Evolutionary conservation across 352 stramenopile species (phyloP).

Genomic region (Phytophthora brassicae): DNA sequence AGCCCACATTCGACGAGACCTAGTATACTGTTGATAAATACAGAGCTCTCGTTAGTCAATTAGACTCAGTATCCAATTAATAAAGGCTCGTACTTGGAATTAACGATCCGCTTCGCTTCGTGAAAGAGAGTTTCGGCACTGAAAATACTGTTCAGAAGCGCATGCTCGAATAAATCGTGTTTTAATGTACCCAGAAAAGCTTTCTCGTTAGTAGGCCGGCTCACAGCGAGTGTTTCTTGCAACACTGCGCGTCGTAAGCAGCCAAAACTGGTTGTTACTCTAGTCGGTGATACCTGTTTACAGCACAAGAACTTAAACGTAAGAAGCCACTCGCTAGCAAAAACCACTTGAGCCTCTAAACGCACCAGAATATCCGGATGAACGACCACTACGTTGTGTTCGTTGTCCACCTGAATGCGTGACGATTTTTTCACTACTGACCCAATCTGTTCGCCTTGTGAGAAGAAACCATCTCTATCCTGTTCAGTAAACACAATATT

Average conservation of each 20-base stretch:
- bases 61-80: background rate
- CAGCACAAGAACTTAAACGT: background rate
- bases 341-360: background rate
- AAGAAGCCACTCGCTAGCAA: background rate
- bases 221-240: slow-evolving; percentile 67
- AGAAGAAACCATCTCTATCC: slow-evolving; percentile 48
- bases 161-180: slow-evolving; percentile 79
- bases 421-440: slow-evolving; percentile 6
- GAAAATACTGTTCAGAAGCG: slow-evolving; percentile 42
- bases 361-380: slow-evolving; percentile 79
- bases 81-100: slow-evolving; percentile 51
- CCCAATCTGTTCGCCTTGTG: slow-evolving; percentile 18
- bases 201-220: slow-evolving; percentile 51
- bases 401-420: slow-evolving; percentile 52
- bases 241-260: slow-evolving; percentile 73
- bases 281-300: slow-evolving; percentile 84
- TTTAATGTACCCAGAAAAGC: slow-evolving; percentile 80
- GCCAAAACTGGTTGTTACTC: slow-evolving; percentile 72
- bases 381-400: slow-evolving; percentile 60
- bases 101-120: slow-evolving; percentile 53
- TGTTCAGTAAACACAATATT: slow-evolving; percentile 77
- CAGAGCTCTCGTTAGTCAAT: slow-evolving; percentile 6
- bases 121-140: slow-evolving; percentile 35
- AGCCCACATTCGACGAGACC: slow-evolving; percentile 68
- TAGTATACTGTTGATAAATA: slow-evolving; percentile 48